Evolutionary conservation across 2,329 filamentous ascomycete species (phyloP).

Genomic region (Aspergillus spinulosporus): DNA sequence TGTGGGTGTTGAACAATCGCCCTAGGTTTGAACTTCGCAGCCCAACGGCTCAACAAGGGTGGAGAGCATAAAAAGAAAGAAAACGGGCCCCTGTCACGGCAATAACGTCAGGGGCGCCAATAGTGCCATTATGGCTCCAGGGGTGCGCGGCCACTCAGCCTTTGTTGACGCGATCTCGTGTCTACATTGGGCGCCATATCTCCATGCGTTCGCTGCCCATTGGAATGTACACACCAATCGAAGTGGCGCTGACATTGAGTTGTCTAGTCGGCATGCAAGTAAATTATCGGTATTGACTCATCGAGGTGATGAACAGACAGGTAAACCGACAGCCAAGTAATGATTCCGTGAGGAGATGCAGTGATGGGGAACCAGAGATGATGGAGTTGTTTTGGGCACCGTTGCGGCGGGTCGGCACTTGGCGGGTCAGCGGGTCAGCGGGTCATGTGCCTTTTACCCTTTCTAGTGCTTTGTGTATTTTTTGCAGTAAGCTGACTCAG

Average conservation of each 20-base stretch:
- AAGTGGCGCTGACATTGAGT: slow-evolving; percentile 16
- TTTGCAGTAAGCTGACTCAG: neutral
- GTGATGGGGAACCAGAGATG: neutral
- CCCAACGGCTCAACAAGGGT: neutral
- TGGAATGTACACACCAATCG: slow-evolving; percentile 5
- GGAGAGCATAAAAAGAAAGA: neutral
- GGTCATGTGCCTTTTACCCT: neutral
- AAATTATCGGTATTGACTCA: slow-evolving; percentile 9
- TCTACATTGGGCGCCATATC: slow-evolving; percentile 17
- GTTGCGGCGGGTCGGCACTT: slow-evolving; percentile 2
- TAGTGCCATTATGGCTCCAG: neutral
- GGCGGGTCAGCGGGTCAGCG: neutral
- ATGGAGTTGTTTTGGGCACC: neutral
- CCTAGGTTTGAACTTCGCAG: slow-evolving; percentile 7
- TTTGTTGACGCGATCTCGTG: slow-evolving; percentile 4
- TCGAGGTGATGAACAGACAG: neutral
- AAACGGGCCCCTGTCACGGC: slow-evolving; percentile 4
- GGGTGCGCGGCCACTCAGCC: slow-evolving; percentile 16
- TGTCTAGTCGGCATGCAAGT: slow-evolving; percentile 9
- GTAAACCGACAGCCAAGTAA: neutral
- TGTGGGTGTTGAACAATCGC: slow-evolving; percentile 4
- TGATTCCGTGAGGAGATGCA: neutral
- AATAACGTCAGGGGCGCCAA: slow-evolving; percentile 5
- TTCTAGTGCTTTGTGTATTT: neutral
- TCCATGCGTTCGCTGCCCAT: slow-evolving; percentile 16